Conservation (phyloP, 1,139 yeast genomes). For the Suhomyces maxii region DNA sequence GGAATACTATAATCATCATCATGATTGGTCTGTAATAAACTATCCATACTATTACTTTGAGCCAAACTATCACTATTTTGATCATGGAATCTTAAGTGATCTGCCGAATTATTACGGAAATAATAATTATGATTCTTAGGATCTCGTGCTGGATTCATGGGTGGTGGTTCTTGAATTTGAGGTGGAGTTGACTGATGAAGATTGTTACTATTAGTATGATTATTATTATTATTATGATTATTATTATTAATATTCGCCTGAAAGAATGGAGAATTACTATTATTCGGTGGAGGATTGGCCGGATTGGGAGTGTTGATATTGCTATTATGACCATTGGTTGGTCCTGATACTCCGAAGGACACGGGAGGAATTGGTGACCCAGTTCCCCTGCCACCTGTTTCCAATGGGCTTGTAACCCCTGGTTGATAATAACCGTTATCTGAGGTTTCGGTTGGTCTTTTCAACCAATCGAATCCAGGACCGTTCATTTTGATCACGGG, state of each 20-base stretch:
- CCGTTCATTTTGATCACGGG: conserved; percentile 22
- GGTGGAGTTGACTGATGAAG: too few species aligned
- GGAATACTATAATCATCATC: conserved; percentile 41
- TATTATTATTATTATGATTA: too few species aligned
- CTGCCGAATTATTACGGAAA: conserved; percentile 9
- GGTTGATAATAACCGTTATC: neutral
- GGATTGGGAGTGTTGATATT: too few species aligned
- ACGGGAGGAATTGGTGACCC: conserved; percentile 36
- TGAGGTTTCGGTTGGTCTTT: conserved; percentile 12
- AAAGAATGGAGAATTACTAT: too few species aligned
- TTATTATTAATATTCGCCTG: too few species aligned
- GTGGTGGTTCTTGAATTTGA: neutral
- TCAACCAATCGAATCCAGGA: conserved; percentile 45
- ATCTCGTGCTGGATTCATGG: neutral
- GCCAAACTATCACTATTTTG: neutral
- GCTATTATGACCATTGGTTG: neutral
- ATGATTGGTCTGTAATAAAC: neutral
- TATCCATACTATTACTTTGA: conserved; percentile 8
- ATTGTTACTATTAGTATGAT: too few species aligned
- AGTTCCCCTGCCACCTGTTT: conserved; percentile 13
- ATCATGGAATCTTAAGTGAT: conserved; percentile 14
- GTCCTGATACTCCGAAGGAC: conserved; percentile 26
- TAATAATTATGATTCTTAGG: conserved; percentile 7
- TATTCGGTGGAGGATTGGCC: too few species aligned
- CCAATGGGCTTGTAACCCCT: neutral